These are phyloP conservation scores for Raphanus hybrid DNA, from an alignment of 441 rosid species.

Conservation along the genomic window DNA sequence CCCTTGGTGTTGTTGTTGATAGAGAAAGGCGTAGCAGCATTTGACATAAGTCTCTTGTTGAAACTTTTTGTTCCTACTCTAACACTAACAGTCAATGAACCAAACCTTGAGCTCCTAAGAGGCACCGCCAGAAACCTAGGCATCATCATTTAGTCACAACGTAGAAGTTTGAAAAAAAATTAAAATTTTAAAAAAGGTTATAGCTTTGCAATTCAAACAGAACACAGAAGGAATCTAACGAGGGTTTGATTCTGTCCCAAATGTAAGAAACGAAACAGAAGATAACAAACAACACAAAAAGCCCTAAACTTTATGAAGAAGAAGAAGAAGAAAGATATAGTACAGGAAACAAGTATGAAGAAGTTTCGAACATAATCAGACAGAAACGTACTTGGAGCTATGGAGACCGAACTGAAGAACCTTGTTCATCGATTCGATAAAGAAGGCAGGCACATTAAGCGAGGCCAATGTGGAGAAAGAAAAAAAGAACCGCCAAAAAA, in stretches of 20 bases:
- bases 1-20: constrained; percentile 38
- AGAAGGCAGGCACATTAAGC: not conserved
- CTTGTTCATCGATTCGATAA: constrained; percentile 48
- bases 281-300: not conserved
- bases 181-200: not conserved
- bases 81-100: constrained; percentile 36
- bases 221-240: constrained; percentile 12
- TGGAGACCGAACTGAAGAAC: constrained; percentile 51
- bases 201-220: constrained; percentile 5
- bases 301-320: constrained; percentile 9
- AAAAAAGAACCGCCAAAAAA: constrained; percentile 31
- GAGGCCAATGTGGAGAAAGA: not conserved
- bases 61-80: constrained; percentile 46
- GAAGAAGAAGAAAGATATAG: not conserved
- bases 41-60: constrained; percentile 48
- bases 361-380: not conserved
- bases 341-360: not conserved
- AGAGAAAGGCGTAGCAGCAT: constrained; percentile 40
- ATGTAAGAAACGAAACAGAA: not conserved
- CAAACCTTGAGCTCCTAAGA: constrained; percentile 44
- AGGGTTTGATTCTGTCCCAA: constrained; percentile 8
- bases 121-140: constrained; percentile 55
- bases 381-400: constrained; percentile 44
- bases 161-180: not conserved
- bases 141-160: not conserved